Evolutionary conservation across 768 basidiomycete genomes (phyloP).

Genomic region (Lepiota subincarnata): DNA sequence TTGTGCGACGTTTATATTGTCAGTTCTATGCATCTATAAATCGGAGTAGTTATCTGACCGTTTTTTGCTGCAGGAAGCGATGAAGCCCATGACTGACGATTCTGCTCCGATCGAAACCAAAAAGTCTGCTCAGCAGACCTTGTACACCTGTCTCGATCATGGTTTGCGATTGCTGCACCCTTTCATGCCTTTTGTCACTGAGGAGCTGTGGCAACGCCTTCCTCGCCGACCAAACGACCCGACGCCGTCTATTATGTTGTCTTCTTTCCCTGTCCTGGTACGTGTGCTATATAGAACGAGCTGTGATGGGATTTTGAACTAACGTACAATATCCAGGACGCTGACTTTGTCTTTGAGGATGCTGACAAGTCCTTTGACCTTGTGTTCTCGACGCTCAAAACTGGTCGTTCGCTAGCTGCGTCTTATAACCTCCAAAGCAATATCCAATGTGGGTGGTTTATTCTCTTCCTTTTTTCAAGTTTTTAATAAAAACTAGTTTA

Average conservation of each 20-base stretch:
- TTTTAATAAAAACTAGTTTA: slow-evolving; percentile 65
- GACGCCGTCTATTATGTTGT: slow-evolving; percentile 87
- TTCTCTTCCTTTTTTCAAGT: no score
- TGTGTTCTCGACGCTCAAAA: slow-evolving; percentile 73
- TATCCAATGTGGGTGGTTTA: slow-evolving; percentile 60
- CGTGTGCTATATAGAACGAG: slow-evolving; percentile 25
- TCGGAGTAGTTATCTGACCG: background rate
- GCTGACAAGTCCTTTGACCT: slow-evolving; percentile 86
- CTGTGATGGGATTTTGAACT: background rate
- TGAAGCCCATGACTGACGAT: slow-evolving; percentile 95
- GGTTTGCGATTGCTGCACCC: slow-evolving; percentile 91
- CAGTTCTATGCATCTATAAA: slow-evolving; percentile 23
- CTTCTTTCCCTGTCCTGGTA: slow-evolving; percentile 77
- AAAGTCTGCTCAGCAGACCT: slow-evolving; percentile 88
- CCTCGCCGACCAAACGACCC: slow-evolving; percentile 79
- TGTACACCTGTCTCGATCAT: slow-evolving; percentile 91
- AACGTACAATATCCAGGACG: slow-evolving; percentile 40
- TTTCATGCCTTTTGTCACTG: slow-evolving; percentile 99
- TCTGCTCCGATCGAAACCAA: slow-evolving; percentile 57
- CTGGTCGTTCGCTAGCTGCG: slow-evolving; percentile 81
- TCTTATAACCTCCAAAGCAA: slow-evolving; percentile 86
- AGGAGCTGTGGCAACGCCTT: slow-evolving; percentile 97
- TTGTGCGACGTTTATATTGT: slow-evolving; percentile 99
- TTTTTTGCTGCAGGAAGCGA: slow-evolving; percentile 75
- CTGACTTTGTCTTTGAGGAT: slow-evolving; percentile 55